These are phyloP conservation scores for Phytophthora palmivora DNA, from an alignment of 352 stramenopile genomes.

Conservation along the genomic window DNA sequence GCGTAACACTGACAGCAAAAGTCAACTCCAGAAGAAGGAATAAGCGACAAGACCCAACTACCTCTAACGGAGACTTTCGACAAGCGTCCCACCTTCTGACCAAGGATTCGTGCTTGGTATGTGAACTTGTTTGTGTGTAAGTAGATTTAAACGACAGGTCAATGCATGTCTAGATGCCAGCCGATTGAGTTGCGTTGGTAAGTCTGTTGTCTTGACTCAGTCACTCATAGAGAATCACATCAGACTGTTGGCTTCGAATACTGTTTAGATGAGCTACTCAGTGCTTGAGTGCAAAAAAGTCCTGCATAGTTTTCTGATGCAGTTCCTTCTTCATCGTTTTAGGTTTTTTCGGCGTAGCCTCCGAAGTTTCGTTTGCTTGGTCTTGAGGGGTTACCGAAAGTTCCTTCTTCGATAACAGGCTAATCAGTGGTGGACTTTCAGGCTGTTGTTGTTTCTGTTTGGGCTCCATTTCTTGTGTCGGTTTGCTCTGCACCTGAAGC, in stretches of 20 bases:
- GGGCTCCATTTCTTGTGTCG: conserved; percentile 2
- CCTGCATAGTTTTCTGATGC: conserved; percentile 37
- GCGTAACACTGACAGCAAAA: conserved; percentile 27
- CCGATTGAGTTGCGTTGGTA: too few species aligned
- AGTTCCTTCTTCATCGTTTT: conserved; percentile 20
- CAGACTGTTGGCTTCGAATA: conserved; percentile 9
- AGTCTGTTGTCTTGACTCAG: too few species aligned
- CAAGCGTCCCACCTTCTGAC: background rate
- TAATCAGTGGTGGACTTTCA: conserved; percentile 1
- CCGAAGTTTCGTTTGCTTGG: conserved; percentile 2
- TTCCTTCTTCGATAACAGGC: background rate
- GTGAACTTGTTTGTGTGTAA: conserved; percentile 28
- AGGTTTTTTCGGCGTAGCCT: conserved; percentile 28
- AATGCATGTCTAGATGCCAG: conserved; percentile 25
- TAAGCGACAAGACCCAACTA: conserved; percentile 2
- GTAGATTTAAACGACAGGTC: conserved; percentile 30
- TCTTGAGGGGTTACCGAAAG: conserved; percentile 2
- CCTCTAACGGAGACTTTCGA: conserved; percentile 12
- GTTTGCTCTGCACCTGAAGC: conserved; percentile 7
- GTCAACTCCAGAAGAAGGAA: conserved; percentile 12
- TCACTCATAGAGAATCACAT: background rate
- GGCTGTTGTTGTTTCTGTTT: background rate
- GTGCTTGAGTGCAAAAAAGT: conserved; percentile 35
- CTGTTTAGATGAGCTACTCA: conserved; percentile 1
- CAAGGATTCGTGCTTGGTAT: conserved; percentile 26